phyloP scores from a whole-genome alignment of 2,329 filamentous ascomycete species.

The Ophiostoma tasmaniense region DNA sequence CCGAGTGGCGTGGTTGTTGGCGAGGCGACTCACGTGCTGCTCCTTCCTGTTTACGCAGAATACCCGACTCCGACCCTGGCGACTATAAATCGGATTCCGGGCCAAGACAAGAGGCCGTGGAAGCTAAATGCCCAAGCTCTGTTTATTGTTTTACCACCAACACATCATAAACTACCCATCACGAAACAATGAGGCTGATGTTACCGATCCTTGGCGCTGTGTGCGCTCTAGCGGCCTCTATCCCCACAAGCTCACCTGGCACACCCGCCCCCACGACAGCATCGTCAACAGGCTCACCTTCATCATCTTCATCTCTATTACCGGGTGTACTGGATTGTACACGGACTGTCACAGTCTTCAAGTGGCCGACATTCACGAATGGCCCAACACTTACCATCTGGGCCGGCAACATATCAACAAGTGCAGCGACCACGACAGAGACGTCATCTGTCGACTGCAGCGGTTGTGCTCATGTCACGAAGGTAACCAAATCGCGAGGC shows the following conservation, averaged over 20 bases:
- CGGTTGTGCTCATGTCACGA: not conserved
- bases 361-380: not conserved
- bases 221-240: not conserved
- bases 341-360: not conserved
- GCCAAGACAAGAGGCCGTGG: not conserved
- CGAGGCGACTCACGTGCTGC: not conserved
- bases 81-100: not conserved
- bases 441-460: not conserved
- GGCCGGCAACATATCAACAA: not conserved
- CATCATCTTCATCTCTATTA: not conserved
- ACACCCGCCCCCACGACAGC: not conserved
- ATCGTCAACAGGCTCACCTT: too few species aligned
- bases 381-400: not conserved
- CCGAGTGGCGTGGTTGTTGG: not conserved
- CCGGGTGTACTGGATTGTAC: not conserved
- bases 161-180: too few species aligned
- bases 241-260: not conserved
- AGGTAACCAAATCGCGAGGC: not conserved
- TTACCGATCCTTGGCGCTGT: not conserved
- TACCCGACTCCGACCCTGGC: not conserved
- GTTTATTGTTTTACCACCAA: too few species aligned
- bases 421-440: not conserved
- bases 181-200: not conserved
- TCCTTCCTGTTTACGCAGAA: not conserved
- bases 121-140: too few species aligned